Conservation (phyloP, 75 land plant species). For the Cupressus sempervirens region DNA sequence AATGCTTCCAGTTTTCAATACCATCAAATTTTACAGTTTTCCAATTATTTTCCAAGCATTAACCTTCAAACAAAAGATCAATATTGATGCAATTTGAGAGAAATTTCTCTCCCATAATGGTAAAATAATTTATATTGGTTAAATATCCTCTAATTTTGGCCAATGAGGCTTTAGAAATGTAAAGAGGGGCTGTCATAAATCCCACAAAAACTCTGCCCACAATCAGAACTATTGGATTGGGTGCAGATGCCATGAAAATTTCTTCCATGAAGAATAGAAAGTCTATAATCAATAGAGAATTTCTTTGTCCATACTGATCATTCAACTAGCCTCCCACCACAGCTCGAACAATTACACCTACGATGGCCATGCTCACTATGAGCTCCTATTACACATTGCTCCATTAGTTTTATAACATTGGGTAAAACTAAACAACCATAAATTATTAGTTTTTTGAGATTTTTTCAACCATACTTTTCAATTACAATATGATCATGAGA, state of each 20-base stretch:
- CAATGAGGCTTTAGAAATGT: constrained; percentile 83
- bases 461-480: neutral
- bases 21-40: too few relatives aligned
- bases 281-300: constrained; percentile 50
- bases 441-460: neutral
- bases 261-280: constrained; percentile 68
- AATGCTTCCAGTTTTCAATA: too few relatives aligned
- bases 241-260: constrained; percentile 64
- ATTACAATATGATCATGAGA: neutral
- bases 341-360: constrained; percentile 77
- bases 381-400: constrained; percentile 35
- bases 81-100: constrained; percentile 66
- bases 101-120: constrained; percentile 81
- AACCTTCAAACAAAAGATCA: too few relatives aligned
- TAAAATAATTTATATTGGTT: constrained; percentile 62
- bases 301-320: constrained; percentile 56
- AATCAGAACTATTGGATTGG: constrained; percentile 46
- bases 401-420: too few relatives aligned
- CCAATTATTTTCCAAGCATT: too few relatives aligned
- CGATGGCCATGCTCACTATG: constrained; percentile 81
- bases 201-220: constrained; percentile 72
- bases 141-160: constrained; percentile 70
- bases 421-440: neutral
- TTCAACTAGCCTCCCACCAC: constrained; percentile 65
- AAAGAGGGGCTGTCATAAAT: constrained; percentile 73